A percentile compares a stretch with the other conserved stretches of the same genome.
Evolutionary conservation across 495 filamentous ascomycete species (phyloP).

Genomic region (Talaromyces nanjingensis): DNA sequence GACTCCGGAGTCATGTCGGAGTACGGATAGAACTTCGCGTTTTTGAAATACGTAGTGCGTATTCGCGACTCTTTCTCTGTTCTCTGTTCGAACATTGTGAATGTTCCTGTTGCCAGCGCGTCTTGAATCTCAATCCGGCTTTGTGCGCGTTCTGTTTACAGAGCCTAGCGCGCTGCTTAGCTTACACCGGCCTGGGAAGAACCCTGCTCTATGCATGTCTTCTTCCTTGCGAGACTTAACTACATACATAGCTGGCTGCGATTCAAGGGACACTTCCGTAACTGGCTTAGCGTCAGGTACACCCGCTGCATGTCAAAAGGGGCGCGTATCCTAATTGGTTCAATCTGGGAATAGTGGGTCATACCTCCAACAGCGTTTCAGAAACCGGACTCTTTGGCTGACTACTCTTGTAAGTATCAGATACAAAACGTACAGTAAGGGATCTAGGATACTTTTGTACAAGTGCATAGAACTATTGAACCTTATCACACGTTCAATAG

Average conservation of each 20-base stretch:
- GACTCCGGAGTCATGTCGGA: too few relatives aligned
- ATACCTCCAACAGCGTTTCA: neutral
- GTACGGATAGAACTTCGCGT: too few relatives aligned
- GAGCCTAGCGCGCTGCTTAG: neutral
- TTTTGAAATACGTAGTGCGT: too few relatives aligned
- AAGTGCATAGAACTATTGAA: neutral
- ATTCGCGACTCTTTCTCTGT: too few relatives aligned
- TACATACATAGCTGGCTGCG: neutral
- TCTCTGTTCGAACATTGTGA: too few relatives aligned
- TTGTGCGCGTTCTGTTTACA: too few relatives aligned
- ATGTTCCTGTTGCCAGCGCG: too few relatives aligned
- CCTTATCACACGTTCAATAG: neutral
- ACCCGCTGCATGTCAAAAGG: neutral
- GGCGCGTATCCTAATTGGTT: neutral
- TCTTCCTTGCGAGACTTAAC: too few relatives aligned
- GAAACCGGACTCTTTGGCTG: neutral
- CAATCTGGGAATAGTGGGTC: neutral
- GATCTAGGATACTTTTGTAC: neutral
- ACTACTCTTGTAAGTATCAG: too few relatives aligned
- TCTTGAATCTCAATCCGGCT: too few relatives aligned
- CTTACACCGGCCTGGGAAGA: neutral
- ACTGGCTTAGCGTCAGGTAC: neutral
- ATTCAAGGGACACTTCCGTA: neutral
- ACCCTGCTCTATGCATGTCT: neutral
- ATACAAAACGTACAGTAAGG: neutral